Conservation (phyloP, 2,329 filamentous ascomycete species). For the Seiridium cupressi region DNA sequence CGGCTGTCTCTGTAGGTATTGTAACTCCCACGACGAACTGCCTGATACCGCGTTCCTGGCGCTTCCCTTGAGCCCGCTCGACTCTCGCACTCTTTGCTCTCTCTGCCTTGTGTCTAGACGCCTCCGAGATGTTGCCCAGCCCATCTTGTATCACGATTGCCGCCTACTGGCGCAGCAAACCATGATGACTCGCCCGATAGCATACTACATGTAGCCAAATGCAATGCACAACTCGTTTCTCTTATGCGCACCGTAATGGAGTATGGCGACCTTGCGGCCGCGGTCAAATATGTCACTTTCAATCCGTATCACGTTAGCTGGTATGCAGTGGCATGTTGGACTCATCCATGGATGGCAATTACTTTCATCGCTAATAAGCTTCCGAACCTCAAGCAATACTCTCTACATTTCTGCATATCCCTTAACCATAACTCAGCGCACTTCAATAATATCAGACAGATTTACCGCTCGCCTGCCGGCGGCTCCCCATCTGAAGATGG, state of each 20-base stretch:
- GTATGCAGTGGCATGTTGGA: not conserved
- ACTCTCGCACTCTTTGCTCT: not conserved
- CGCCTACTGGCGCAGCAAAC: not conserved
- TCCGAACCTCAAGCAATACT: not conserved
- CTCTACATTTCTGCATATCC: not conserved
- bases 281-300: not conserved
- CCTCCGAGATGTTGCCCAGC: not conserved
- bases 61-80: not conserved
- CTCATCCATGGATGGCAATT: not conserved
- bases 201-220: not conserved
- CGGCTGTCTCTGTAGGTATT: not conserved
- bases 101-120: not conserved
- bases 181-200: not conserved
- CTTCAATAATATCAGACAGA: not conserved
- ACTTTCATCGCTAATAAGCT: not conserved
- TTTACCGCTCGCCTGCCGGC: no score
- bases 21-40: not conserved
- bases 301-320: not conserved
- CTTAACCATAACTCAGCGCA: not conserved
- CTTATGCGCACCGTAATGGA: not conserved
- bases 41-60: not conserved
- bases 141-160: not conserved
- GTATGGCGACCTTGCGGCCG: not conserved
- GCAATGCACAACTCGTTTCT: not conserved
- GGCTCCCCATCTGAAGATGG: not conserved